Percentiles rank a stretch among this genome's conserved stretches.
phyloP scores from a whole-genome alignment of 768 basidiomycete species.

The Leccinum longicurvipes region DNA sequence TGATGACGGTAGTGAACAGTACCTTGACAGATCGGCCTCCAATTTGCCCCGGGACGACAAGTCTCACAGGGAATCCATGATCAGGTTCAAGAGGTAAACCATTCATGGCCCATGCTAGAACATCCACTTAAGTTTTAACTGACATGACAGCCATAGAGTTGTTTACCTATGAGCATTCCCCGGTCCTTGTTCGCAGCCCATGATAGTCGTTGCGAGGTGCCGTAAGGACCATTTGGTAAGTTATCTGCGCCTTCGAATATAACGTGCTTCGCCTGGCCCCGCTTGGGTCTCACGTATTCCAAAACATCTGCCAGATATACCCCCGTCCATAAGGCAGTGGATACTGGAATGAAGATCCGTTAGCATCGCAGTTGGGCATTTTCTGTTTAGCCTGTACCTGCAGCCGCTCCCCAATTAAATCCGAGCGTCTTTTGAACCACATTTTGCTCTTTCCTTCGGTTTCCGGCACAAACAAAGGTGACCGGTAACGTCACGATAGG shows the following conservation, averaged over 20 bases:
- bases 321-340: constrained; percentile 59
- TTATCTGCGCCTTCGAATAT: constrained; percentile 58
- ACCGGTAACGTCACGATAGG: constrained; percentile 55
- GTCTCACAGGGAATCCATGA: constrained; percentile 64
- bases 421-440: constrained; percentile 53
- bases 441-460: constrained; percentile 66
- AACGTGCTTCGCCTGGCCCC: constrained; percentile 43
- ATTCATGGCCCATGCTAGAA: constrained; percentile 54
- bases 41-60: constrained; percentile 61
- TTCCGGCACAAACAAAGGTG: constrained; percentile 63
- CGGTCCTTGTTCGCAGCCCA: constrained; percentile 44
- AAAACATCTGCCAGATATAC: constrained; percentile 56
- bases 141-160: not conserved
- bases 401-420: constrained; percentile 54
- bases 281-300: constrained; percentile 39
- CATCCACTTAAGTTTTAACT: not conserved
- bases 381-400: constrained; percentile 19
- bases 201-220: constrained; percentile 45
- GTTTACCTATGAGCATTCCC: constrained; percentile 47
- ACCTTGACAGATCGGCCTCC: constrained; percentile 54
- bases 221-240: constrained; percentile 59
- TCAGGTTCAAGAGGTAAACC: constrained; percentile 56
- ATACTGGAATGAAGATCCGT: constrained; percentile 25
- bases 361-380: not conserved
- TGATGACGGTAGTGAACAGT: not conserved